Conservation (phyloP, 2,329 filamentous ascomycete species). For the Aspergillus versicolor region DNA sequence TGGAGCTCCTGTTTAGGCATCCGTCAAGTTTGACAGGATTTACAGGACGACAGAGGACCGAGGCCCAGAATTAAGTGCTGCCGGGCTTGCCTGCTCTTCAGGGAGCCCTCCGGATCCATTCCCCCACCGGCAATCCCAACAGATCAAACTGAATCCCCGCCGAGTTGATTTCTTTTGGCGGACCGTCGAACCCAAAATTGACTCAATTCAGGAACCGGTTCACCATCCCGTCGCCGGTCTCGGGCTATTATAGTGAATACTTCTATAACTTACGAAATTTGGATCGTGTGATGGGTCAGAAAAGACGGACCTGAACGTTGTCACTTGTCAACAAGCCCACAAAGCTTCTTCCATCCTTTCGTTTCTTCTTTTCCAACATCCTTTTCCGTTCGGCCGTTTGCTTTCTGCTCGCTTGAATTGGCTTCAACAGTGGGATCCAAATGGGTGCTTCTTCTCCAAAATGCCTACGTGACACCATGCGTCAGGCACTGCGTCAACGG, state of each 20-base stretch:
- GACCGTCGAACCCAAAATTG: neutral
- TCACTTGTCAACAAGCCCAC: neutral
- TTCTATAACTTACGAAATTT: neutral
- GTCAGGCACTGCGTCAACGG: slow-evolving; percentile 38
- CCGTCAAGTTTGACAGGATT: neutral
- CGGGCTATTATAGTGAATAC: neutral
- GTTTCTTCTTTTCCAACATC: neutral
- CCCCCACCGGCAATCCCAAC: slow-evolving; percentile 1
- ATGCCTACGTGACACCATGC: slow-evolving; percentile 31
- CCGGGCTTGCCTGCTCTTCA: neutral
- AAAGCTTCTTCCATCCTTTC: neutral
- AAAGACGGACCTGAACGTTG: neutral
- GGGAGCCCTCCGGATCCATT: slow-evolving; percentile 1
- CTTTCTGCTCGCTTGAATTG: no score
- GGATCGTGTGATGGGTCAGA: neutral
- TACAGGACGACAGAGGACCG: neutral
- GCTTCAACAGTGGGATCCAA: neutral
- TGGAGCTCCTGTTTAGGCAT: neutral
- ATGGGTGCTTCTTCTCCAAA: slow-evolving; percentile 15
- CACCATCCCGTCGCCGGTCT: neutral
- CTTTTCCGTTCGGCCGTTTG: neutral
- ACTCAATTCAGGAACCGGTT: neutral
- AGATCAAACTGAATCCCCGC: neutral
- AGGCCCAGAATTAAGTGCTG: neutral
- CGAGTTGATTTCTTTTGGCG: neutral